Evolutionary conservation across 2,329 filamentous ascomycete species (phyloP).

Genomic region (Cladosporium phlei): DNA sequence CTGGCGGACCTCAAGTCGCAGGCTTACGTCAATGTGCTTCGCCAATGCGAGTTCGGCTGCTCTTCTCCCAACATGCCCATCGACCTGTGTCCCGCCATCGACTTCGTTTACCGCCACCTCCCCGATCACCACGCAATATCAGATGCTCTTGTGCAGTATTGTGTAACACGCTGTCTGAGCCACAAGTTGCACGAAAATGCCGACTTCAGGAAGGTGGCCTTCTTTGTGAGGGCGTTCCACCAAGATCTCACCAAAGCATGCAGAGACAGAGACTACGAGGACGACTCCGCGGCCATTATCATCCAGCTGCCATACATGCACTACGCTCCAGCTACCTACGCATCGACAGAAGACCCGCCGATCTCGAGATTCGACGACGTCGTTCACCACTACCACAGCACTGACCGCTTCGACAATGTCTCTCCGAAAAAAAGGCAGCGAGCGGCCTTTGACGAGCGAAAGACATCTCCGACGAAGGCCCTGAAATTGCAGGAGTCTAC

Average conservation of each 20-base stretch:
- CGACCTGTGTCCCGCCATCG: constrained; percentile 38
- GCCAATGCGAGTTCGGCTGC: constrained; percentile 37
- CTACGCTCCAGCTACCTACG: constrained; percentile 22
- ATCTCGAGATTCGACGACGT: constrained; percentile 11
- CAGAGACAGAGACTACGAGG: constrained; percentile 35
- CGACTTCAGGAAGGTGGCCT: constrained; percentile 36
- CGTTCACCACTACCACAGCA: constrained; percentile 15
- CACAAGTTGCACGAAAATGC: constrained; percentile 34
- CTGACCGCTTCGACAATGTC: background rate
- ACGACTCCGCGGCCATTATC: constrained; percentile 33
- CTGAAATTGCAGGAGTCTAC: background rate
- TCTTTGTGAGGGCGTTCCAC: constrained; percentile 36
- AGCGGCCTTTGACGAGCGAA: background rate
- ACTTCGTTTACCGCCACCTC: constrained; percentile 29
- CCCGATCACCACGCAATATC: constrained; percentile 28
- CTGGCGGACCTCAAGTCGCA: constrained; percentile 35
- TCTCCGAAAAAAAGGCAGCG: background rate
- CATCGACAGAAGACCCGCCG: constrained; percentile 20
- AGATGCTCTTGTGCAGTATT: constrained; percentile 41
- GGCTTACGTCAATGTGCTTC: constrained; percentile 37
- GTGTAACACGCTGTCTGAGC: constrained; percentile 35
- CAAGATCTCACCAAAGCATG: constrained; percentile 38
- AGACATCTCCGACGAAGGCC: background rate
- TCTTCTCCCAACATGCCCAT: constrained; percentile 34
- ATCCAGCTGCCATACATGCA: constrained; percentile 29